Evolutionary conservation across 768 basidiomycete species (phyloP).

Genomic region (Lentinula detonsa): DNA sequence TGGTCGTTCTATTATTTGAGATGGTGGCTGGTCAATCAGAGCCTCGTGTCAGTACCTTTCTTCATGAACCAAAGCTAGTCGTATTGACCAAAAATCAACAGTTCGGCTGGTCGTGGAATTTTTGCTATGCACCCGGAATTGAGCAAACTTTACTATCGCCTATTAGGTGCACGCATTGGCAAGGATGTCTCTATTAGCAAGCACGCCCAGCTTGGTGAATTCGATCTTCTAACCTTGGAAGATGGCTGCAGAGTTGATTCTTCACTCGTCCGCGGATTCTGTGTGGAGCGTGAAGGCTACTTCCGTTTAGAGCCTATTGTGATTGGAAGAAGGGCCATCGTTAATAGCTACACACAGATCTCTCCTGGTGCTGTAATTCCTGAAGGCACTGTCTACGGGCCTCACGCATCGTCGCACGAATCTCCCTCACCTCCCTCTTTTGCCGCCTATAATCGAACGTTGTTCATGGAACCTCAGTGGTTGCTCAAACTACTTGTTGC

Average conservation of each 20-base stretch:
- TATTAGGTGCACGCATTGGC: constrained; percentile 39
- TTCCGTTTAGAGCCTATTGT: constrained; percentile 33
- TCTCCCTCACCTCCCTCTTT: constrained; percentile 27
- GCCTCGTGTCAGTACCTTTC: constrained; percentile 18
- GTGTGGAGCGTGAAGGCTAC: constrained; percentile 37
- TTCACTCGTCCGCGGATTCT: constrained; percentile 34
- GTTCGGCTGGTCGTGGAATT: constrained; percentile 34
- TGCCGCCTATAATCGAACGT: constrained; percentile 34
- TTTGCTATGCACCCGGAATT: constrained; percentile 32
- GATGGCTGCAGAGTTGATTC: constrained; percentile 40
- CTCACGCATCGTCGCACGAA: constrained; percentile 40
- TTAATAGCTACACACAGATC: constrained; percentile 40
- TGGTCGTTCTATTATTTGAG: constrained; percentile 37
- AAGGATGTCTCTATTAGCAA: constrained; percentile 32
- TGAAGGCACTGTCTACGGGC: constrained; percentile 33
- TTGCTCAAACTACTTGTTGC: constrained; percentile 29
- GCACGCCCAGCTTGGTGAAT: constrained; percentile 34
- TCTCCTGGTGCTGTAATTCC: constrained; percentile 33
- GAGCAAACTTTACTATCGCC: constrained; percentile 35
- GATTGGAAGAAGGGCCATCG: constrained; percentile 29
- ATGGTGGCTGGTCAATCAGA: constrained; percentile 39
- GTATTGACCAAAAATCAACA: constrained; percentile 3
- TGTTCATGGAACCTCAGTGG: constrained; percentile 23
- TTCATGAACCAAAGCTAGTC: background rate
- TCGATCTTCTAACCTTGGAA: constrained; percentile 34